Evolutionary conservation across 2,329 filamentous ascomycete genomes (phyloP), one percentile per base, ranked within the genome.

Genomic region (Fusarium chlamydosporum): DNA sequence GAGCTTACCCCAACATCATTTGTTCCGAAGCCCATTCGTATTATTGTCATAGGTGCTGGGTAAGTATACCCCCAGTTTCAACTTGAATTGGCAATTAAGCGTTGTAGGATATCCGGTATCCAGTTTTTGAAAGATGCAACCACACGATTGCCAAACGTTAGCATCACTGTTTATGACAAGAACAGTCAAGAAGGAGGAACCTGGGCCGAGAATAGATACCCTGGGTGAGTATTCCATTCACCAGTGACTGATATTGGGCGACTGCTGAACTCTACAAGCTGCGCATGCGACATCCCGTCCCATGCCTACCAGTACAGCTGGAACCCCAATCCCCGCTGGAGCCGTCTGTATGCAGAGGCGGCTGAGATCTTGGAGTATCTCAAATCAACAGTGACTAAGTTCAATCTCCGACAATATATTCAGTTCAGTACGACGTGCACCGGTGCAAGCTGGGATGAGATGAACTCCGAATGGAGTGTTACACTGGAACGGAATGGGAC

Each of bases 241-340:
- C 8, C 10, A 34, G 11, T 43, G 11, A 45, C 42, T 13, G 8
- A 6, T 7, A 15, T 29, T 45, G 42, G 42, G 42, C 27, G 29
- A 31, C 15, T 26, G 26, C 42, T 45, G 42, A 45, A n/a, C 26
- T 29, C 20, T 7, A 47, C 11, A 16, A 47, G 45, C 8, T 47
- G 45, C 31, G 29, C 45, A 23, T 47, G 45, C n/a, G 45, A 47
- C 18, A 47, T 47, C n/a, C 45, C 45, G 16, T 47, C 45, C 27
- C 45, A 47, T 8, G 45, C 45, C 45, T 47, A 47, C 45, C 45
- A 47, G 18, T 47, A 35, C 11, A 47, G 45, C 45, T 47, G 45
- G 31, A 47, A 47, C 31, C 43, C 43, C 4, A 42, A 42, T 8
- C 40, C 40, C 7, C 18, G 40, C 23, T 42, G 40, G 40, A 42